Conservation (phyloP, 2,329 filamentous ascomycete genomes). For the Ilyonectria destructans region DNA sequence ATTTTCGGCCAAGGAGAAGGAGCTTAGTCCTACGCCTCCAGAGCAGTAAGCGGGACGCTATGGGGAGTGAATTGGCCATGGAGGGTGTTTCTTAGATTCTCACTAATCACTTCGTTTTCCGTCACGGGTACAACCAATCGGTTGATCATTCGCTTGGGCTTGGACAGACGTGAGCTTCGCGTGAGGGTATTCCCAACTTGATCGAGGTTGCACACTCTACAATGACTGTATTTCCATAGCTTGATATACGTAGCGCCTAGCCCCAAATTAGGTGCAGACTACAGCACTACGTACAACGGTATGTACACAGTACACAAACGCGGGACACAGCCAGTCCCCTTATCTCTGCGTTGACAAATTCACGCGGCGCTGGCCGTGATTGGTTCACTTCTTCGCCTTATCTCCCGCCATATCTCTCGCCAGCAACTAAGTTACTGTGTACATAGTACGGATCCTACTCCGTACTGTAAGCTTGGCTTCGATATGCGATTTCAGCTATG, state of each 20-base stretch:
- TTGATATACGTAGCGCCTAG: background rate
- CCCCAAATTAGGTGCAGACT: background rate
- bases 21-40: conserved; percentile 8
- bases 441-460: background rate
- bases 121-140: conserved; percentile 2
- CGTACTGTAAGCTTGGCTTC: background rate
- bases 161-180: background rate
- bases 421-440: background rate
- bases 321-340: background rate
- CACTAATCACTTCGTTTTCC: conserved; percentile 5
- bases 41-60: background rate
- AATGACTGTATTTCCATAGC: background rate
- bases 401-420: background rate
- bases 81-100: background rate
- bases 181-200: background rate
- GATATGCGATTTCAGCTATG: background rate
- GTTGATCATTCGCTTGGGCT: conserved; percentile 3
- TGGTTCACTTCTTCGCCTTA: conserved; percentile 9
- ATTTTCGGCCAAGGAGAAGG: conserved; percentile 14
- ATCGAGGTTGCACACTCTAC: background rate
- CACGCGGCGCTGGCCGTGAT: background rate
- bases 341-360: conserved; percentile 8
- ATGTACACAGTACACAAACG: background rate
- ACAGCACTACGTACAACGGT: background rate
- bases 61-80: background rate